phyloP scores from a whole-genome alignment of 2,329 filamentous ascomycete genomes.

The Apiospora hydei region DNA sequence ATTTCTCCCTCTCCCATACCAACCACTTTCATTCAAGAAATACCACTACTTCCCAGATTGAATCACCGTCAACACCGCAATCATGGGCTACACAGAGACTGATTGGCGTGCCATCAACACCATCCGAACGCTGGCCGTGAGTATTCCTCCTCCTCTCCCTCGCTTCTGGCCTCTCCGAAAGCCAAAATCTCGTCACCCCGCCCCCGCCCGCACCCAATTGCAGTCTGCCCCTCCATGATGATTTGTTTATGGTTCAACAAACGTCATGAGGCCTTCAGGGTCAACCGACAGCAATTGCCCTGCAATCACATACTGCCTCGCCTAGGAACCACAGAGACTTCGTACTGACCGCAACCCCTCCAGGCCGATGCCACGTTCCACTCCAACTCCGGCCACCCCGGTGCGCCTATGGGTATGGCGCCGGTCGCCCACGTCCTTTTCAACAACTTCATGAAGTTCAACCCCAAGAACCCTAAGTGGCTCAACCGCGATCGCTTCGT shows the following conservation, averaged over 20 bases:
- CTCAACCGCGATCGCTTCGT: conserved; percentile 98
- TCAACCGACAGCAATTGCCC: conserved; percentile 30
- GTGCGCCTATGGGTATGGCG: conserved; percentile 97
- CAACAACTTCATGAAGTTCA: conserved; percentile 99
- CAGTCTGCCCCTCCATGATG: conserved; percentile 2
- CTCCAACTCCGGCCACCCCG: conserved; percentile 98
- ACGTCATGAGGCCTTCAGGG: conserved; percentile 36
- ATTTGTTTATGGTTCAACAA: conserved; percentile 4
- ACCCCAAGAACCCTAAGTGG: conserved; percentile 98
- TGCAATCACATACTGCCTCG: conserved; percentile 21
- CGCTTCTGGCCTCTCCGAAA: conserved; percentile 21
- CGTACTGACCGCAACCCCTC: conserved; percentile 26
- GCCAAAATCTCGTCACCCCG: conserved; percentile 34
- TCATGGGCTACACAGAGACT: conserved; percentile 87
- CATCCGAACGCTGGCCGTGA: conserved; percentile 93
- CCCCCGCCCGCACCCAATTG: conserved; percentile 43
- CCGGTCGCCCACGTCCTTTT: conserved; percentile 95
- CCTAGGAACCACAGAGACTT: conserved; percentile 16
- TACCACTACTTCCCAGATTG: conserved; percentile 14
- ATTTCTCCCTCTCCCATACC: conserved; percentile 13
- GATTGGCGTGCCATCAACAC: conserved; percentile 97
- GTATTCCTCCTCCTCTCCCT: conserved; percentile 50
- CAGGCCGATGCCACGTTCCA: conserved; percentile 97
- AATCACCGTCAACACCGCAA: conserved; percentile 46
- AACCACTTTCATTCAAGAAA: conserved; percentile 21